Conservation (phyloP, 768 basidiomycete species). For the Aureoboletus auriporus region DNA sequence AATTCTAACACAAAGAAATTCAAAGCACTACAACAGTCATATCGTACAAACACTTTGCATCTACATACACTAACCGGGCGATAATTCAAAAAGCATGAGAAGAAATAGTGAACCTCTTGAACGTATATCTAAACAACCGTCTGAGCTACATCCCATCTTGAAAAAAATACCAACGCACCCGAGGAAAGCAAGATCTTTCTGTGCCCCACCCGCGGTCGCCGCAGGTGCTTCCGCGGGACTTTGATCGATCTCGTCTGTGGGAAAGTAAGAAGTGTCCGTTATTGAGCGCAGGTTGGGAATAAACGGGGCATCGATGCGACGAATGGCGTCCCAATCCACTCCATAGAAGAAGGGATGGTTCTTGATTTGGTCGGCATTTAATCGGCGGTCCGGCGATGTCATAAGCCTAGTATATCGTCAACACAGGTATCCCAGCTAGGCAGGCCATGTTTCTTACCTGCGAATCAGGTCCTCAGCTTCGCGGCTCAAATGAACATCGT, state of each 20-base stretch:
- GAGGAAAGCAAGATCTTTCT: slow-evolving; percentile 64
- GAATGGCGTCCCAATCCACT: slow-evolving; percentile 88
- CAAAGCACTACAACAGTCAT: background rate
- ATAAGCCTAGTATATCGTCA: slow-evolving; percentile 55
- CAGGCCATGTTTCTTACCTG: slow-evolving; percentile 43
- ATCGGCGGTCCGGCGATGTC: slow-evolving; percentile 74
- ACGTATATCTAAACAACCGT: slow-evolving; percentile 55
- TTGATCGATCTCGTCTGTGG: slow-evolving; percentile 89
- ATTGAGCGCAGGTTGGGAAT: slow-evolving; percentile 92
- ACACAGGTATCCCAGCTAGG: background rate
- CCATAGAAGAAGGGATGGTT: slow-evolving; percentile 92
- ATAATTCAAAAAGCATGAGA: slow-evolving; percentile 46
- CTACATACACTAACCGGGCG: background rate
- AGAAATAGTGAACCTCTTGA: slow-evolving; percentile 70
- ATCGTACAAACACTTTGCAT: background rate
- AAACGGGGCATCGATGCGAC: slow-evolving; percentile 90
- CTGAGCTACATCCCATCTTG: slow-evolving; percentile 1
- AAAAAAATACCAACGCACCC: slow-evolving; percentile 38
- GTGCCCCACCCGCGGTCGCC: slow-evolving; percentile 35
- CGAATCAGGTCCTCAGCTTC: slow-evolving; percentile 90
- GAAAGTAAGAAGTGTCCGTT: slow-evolving; percentile 98
- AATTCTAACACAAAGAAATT: too few relatives aligned
- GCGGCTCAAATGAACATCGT: slow-evolving; percentile 87
- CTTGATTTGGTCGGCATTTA: slow-evolving; percentile 85
- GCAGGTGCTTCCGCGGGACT: slow-evolving; percentile 44